phyloP scores from a whole-genome alignment of 495 filamentous ascomycete species.

The Aspergillus baeticus region DNA sequence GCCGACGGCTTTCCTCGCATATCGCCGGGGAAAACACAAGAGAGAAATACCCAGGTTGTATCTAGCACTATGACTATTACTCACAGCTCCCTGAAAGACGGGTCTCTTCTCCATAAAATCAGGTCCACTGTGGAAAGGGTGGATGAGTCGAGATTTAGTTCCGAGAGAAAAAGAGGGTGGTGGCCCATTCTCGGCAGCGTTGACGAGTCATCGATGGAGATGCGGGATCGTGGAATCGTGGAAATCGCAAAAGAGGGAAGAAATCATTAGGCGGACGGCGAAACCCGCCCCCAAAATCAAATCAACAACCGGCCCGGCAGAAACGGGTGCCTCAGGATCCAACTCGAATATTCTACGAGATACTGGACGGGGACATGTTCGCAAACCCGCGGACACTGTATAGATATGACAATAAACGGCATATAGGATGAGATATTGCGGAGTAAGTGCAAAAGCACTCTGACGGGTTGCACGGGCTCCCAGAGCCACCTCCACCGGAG shows the following conservation, averaged over 20 bases:
- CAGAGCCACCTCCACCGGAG: neutral
- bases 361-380: neutral
- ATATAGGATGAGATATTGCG: no score
- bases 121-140: slow-evolving; percentile 4
- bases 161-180: neutral
- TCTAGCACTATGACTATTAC: neutral
- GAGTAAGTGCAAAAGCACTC: neutral
- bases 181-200: slow-evolving; percentile 5
- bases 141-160: slow-evolving; percentile 3
- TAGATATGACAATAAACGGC: neutral
- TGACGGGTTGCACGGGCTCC: neutral
- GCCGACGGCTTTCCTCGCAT: neutral
- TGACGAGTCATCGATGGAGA: neutral
- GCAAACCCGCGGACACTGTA: neutral
- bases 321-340: neutral
- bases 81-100: slow-evolving; percentile 1
- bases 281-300: slow-evolving; percentile 16
- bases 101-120: slow-evolving; percentile 1
- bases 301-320: neutral
- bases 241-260: slow-evolving; percentile 1
- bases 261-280: slow-evolving; percentile 5
- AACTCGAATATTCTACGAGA: neutral
- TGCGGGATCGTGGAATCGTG: slow-evolving; percentile 5
- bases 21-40: neutral
- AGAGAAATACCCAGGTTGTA: neutral